Conservation (phyloP, 306 rosid genomes). For the Cucurbita ficifolia region DNA sequence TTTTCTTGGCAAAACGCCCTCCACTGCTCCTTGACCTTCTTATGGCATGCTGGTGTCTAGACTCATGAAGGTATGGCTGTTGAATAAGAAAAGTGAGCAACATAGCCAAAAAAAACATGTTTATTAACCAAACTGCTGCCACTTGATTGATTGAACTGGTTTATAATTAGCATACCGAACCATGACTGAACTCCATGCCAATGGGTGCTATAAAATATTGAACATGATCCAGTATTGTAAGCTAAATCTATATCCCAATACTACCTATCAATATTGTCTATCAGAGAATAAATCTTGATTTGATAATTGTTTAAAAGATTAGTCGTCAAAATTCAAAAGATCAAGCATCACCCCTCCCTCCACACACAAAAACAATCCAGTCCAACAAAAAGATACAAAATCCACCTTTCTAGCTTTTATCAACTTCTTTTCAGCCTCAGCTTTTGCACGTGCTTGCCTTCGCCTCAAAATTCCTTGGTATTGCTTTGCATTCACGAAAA, state of each 20-base stretch:
- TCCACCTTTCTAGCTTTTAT: constrained; percentile 83
- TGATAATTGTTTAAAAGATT: not conserved
- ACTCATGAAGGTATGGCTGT: constrained; percentile 96
- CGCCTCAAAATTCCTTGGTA: constrained; percentile 97
- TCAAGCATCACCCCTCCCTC: not conserved
- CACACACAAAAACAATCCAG: not conserved
- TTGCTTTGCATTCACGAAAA: constrained; percentile 92
- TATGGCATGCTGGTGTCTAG: constrained; percentile 94
- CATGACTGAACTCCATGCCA: not conserved
- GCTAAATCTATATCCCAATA: not conserved
- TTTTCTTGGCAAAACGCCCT: constrained; percentile 90
- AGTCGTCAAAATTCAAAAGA: not conserved
- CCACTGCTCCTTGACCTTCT: constrained; percentile 82
- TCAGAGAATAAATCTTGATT: not conserved
- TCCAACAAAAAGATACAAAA: not conserved
- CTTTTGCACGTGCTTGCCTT: constrained; percentile 96
- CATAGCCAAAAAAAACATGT: not conserved
- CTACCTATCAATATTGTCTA: not conserved
- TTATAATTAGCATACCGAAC: not conserved
- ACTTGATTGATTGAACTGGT: not conserved
- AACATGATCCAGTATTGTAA: not conserved
- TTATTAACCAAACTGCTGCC: not conserved
- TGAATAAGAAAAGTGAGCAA: constrained; percentile 4
- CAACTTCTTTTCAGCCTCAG: constrained; percentile 88
- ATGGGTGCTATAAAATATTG: not conserved